A percentile compares a stretch with the other conserved stretches of the same genome.
These are phyloP conservation scores for Aspergillus fischeri DNA, from an alignment of 2,329 filamentous ascomycete genomes.

Conservation along the genomic window DNA sequence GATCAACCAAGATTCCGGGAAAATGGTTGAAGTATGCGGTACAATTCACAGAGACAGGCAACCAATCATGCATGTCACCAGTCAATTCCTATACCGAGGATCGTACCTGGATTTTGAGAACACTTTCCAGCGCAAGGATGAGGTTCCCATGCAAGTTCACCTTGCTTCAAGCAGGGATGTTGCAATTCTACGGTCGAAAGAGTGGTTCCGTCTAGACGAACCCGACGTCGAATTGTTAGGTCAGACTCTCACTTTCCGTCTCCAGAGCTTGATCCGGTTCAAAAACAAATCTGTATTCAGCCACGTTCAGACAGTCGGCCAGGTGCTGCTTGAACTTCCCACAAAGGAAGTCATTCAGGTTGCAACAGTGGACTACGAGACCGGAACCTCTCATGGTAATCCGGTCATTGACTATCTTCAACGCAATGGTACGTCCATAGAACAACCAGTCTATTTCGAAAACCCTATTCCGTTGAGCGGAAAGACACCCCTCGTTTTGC, in stretches of 20 bases:
- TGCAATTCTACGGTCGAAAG: slow-evolving; percentile 89
- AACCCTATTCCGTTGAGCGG: slow-evolving; percentile 94
- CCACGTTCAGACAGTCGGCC: slow-evolving; percentile 83
- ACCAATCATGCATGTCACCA: slow-evolving; percentile 96
- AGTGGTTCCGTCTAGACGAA: slow-evolving; percentile 92
- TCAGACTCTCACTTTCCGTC: slow-evolving; percentile 92
- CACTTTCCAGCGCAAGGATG: slow-evolving; percentile 96
- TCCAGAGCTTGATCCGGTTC: slow-evolving; percentile 86
- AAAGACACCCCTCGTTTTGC: slow-evolving; percentile 80
- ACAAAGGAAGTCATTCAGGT: slow-evolving; percentile 98
- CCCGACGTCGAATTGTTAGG: slow-evolving; percentile 81
- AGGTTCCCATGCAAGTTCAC: slow-evolving; percentile 91
- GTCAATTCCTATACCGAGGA: slow-evolving; percentile 95
- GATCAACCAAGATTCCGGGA: slow-evolving; percentile 95
- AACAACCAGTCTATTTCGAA: slow-evolving; percentile 95
- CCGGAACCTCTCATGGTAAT: slow-evolving; percentile 87
- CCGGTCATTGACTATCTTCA: slow-evolving; percentile 94
- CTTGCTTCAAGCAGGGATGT: slow-evolving; percentile 85
- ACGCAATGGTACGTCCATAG: slow-evolving; percentile 84
- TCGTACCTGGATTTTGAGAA: slow-evolving; percentile 92
- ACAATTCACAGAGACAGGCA: slow-evolving; percentile 81
- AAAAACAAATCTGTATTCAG: slow-evolving; percentile 93
- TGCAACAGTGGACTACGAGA: slow-evolving; percentile 93
- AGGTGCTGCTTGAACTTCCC: slow-evolving; percentile 88
- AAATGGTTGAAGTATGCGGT: slow-evolving; percentile 99